These are phyloP conservation scores for Fusarium sp. DNA, from an alignment of 2,329 filamentous ascomycete genomes.

Conservation along the genomic window DNA sequence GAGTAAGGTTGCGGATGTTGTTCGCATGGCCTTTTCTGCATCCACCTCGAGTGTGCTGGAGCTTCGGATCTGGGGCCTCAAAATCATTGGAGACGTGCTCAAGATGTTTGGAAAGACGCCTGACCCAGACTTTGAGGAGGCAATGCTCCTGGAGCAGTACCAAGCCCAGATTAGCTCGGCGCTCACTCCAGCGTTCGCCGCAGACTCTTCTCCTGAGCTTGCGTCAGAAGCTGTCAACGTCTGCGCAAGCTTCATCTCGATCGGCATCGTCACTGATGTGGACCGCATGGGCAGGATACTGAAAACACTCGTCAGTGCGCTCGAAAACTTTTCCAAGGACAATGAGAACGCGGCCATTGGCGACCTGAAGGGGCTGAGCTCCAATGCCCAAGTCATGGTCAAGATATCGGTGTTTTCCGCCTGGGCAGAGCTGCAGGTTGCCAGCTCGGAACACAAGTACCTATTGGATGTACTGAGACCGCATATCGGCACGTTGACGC, in stretches of 20 bases:
- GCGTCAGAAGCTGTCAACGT: constrained; percentile 97
- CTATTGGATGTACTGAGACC: constrained; percentile 89
- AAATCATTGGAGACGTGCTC: constrained; percentile 92
- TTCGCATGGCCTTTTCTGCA: constrained; percentile 96
- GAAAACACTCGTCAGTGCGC: constrained; percentile 88
- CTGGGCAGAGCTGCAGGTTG: constrained; percentile 97
- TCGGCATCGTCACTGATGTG: constrained; percentile 95
- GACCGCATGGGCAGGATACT: constrained; percentile 99
- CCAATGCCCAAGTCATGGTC: constrained; percentile 98
- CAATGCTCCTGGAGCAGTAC: constrained; percentile 95
- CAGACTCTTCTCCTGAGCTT: constrained; percentile 94
- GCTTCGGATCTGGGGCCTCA: constrained; percentile 88
- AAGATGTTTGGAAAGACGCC: constrained; percentile 97
- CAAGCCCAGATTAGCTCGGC: constrained; percentile 98
- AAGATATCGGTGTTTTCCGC: constrained; percentile 97
- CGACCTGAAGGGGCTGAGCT: constrained; percentile 90
- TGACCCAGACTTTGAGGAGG: constrained; percentile 98
- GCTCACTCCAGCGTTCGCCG: constrained; percentile 93
- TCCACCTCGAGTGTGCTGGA: constrained; percentile 94
- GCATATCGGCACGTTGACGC: constrained; percentile 89
- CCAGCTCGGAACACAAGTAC: constrained; percentile 91
- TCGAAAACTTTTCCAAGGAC: constrained; percentile 91
- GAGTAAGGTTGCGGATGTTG: constrained; percentile 87
- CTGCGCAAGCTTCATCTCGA: constrained; percentile 97
- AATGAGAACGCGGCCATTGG: constrained; percentile 88